Evolutionary conservation across 306 rosid species (phyloP).

Genomic region (Cucumis melo): DNA sequence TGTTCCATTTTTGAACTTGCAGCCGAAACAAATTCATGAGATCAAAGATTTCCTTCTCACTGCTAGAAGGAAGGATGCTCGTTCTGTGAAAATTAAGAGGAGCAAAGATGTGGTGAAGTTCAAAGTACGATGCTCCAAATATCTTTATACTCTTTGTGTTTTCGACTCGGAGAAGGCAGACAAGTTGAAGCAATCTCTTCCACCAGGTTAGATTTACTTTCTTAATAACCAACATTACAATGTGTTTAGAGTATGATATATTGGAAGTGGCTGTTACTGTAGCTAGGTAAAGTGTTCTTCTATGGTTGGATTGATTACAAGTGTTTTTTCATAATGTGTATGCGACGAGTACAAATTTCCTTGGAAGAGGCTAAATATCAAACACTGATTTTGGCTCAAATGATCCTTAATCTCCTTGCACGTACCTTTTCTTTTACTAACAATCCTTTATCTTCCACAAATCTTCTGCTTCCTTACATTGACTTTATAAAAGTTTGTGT

Average conservation of each 20-base stretch:
- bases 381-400: background rate
- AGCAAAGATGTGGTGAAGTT: constrained; percentile 37
- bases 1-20: background rate
- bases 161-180: constrained; percentile 35
- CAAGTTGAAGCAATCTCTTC: constrained; percentile 43
- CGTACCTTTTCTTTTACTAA: background rate
- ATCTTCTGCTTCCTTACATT: too few species aligned
- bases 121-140: constrained; percentile 39
- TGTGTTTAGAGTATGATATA: background rate
- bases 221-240: background rate
- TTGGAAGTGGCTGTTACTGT: background rate
- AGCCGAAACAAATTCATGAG: constrained; percentile 50
- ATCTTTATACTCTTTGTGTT: constrained; percentile 41
- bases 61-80: constrained; percentile 47
- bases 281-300: background rate
- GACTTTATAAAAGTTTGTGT: background rate
- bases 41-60: constrained; percentile 45
- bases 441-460: too few species aligned
- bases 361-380: background rate
- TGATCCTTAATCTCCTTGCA: background rate
- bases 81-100: constrained; percentile 37
- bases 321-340: background rate
- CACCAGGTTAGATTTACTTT: constrained; percentile 16
- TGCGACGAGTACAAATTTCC: background rate
- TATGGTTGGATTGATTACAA: background rate